A percentile compares a stretch with the other conserved stretches of the same genome.
These are phyloP conservation scores for Suillus luteus DNA, from an alignment of 768 basidiomycete species.

Conservation along the genomic window DNA sequence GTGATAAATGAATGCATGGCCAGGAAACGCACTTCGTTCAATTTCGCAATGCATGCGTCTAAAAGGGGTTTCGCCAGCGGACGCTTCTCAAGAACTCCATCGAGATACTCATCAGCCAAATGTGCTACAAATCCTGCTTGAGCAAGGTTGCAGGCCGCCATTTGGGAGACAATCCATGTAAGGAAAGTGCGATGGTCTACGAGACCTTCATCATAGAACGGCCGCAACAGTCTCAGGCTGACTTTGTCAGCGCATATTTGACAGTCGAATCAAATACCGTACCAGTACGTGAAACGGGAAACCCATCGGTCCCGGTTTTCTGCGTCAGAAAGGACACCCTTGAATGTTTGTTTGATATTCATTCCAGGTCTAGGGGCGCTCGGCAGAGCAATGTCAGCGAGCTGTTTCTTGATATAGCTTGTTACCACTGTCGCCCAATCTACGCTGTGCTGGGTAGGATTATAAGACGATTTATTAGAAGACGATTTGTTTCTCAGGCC, in stretches of 20 bases:
- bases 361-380: conserved; percentile 74
- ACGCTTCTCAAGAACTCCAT: conserved; percentile 66
- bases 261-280: conserved; percentile 2
- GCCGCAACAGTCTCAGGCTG: conserved; percentile 70
- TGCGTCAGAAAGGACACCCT: conserved; percentile 72
- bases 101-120: conserved; percentile 79
- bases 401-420: conserved; percentile 79
- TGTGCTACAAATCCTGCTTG: conserved; percentile 77
- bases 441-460: conserved; percentile 79
- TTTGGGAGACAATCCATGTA: conserved; percentile 77
- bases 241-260: conserved; percentile 8
- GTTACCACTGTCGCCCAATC: conserved; percentile 87
- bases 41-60: conserved; percentile 67
- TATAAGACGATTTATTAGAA: conserved; percentile 83
- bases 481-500: conserved; percentile 74
- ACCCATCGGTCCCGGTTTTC: conserved; percentile 77
- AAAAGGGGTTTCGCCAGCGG: conserved; percentile 68
- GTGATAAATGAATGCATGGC: conserved; percentile 10
- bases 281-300: conserved; percentile 81
- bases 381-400: conserved; percentile 76
- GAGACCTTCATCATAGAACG: conserved; percentile 79
- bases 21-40: conserved; percentile 55
- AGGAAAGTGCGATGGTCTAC: conserved; percentile 80
- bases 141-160: conserved; percentile 76
- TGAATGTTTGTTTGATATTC: conserved; percentile 84